Conservation (phyloP, 2,329 filamentous ascomycete species). For the Colletotrichum sublineola region DNA sequence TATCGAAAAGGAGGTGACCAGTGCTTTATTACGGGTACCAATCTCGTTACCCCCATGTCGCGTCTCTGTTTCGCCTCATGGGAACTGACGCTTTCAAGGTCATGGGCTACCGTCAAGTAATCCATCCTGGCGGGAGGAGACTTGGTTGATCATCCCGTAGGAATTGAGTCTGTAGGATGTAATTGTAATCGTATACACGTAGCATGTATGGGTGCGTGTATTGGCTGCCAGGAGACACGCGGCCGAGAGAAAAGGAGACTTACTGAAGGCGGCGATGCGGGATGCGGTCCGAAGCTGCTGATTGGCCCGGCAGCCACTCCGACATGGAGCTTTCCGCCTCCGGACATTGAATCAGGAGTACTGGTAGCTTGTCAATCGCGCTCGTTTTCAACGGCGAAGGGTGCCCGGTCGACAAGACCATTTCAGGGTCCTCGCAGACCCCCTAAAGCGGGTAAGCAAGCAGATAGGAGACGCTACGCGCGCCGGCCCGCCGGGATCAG, state of each 20-base stretch:
- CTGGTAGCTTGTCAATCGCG: too few relatives aligned
- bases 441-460: too few relatives aligned
- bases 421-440: background rate
- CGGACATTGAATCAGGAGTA: too few relatives aligned
- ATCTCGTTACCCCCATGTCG: slow-evolving; percentile 22
- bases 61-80: slow-evolving; percentile 17
- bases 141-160: background rate
- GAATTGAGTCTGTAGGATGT: background rate
- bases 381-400: background rate
- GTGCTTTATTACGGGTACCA: slow-evolving; percentile 23
- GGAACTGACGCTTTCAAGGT: background rate
- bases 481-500: background rate
- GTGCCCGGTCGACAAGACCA: background rate
- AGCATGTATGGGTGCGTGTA: too few relatives aligned
- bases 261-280: background rate
- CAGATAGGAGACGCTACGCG: background rate
- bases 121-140: background rate
- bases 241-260: background rate
- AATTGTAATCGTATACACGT: too few relatives aligned
- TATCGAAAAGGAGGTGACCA: slow-evolving; percentile 14
- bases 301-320: slow-evolving; percentile 6
- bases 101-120: background rate
- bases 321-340: background rate
- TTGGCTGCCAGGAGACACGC: too few relatives aligned
- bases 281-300: background rate